Percentiles rank a stretch among this genome's conserved stretches.
Conservation (phyloP, 371 early-diverging fungal species). For the Mortierella polycephala region DNA sequence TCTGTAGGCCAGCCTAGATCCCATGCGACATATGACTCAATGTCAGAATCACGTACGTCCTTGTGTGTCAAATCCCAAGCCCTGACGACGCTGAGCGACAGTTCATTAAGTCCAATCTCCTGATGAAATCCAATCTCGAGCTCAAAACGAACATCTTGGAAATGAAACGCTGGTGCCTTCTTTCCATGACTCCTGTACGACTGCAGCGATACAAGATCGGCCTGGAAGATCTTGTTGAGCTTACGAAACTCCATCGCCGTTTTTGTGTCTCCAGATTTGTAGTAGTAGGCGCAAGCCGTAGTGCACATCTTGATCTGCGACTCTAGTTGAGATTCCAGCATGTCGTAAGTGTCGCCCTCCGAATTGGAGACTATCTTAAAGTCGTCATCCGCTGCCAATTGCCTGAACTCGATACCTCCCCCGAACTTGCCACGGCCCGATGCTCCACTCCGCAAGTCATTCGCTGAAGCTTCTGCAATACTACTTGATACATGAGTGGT, state of each 20-base stretch:
- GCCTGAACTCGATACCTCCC: slow-evolving; percentile 34
- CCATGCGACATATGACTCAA: slow-evolving; percentile 77
- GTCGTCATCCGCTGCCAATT: slow-evolving; percentile 37
- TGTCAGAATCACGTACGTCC: slow-evolving; percentile 61
- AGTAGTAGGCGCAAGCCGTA: slow-evolving; percentile 64
- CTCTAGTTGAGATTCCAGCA: slow-evolving; percentile 63
- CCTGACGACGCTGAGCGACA: slow-evolving; percentile 69
- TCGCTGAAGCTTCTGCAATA: slow-evolving; percentile 38
- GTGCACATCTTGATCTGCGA: slow-evolving; percentile 75
- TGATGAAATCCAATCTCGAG: slow-evolving; percentile 62
- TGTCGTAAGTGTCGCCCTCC: slow-evolving; percentile 55
- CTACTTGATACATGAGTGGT: slow-evolving; percentile 31
- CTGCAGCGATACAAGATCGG: slow-evolving; percentile 69
- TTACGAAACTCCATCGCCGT: slow-evolving; percentile 61
- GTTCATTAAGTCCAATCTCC: slow-evolving; percentile 72
- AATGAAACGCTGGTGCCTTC: slow-evolving; percentile 65
- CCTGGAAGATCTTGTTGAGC: slow-evolving; percentile 64
- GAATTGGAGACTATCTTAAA: slow-evolving; percentile 46
- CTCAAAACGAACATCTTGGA: slow-evolving; percentile 70
- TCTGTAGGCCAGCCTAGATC: slow-evolving; percentile 83
- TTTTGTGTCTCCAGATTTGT: slow-evolving; percentile 53
- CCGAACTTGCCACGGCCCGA: slow-evolving; percentile 2
- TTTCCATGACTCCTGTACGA: slow-evolving; percentile 56
- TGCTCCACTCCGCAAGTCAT: slow-evolving; percentile 32
- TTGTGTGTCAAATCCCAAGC: slow-evolving; percentile 67